Percentiles rank a stretch among this genome's conserved stretches.
Conservation (phyloP, 2,329 filamentous ascomycete species). For the Blumeria hordei region DNA sequence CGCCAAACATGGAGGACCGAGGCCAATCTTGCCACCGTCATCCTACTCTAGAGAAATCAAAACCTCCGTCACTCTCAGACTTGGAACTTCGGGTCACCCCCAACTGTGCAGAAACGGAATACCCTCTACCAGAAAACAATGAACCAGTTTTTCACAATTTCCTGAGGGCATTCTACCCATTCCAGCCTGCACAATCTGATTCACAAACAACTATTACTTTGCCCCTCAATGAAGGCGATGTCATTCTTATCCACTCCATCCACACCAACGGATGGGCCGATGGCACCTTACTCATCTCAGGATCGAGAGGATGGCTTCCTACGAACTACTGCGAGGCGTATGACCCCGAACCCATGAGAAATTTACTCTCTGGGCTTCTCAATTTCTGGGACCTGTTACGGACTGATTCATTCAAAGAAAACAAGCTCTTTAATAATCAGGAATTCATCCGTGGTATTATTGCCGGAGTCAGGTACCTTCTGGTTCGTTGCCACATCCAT, state of each 20-base stretch:
- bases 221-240: conserved; percentile 69
- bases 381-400: conserved; percentile 83
- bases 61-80: no score
- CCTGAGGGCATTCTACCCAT: conserved; percentile 79
- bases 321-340: conserved; percentile 97
- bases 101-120: no score
- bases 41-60: no score
- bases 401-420: conserved; percentile 50
- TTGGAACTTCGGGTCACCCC: no score
- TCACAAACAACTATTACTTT: conserved; percentile 74
- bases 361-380: conserved; percentile 60
- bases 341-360: conserved; percentile 67
- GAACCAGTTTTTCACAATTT: conserved; percentile 76
- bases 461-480: conserved; percentile 67
- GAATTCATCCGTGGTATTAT: conserved; percentile 90
- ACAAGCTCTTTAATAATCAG: conserved; percentile 64
- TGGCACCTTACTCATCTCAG: conserved; percentile 67
- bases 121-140: conserved; percentile 11
- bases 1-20: no score
- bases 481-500: conserved; percentile 33
- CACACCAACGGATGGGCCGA: conserved; percentile 98
- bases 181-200: conserved; percentile 54
- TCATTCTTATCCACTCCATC: conserved; percentile 84
- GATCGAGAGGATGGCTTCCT: conserved; percentile 79
- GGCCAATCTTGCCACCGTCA: no score